A percentile compares a stretch with the other conserved stretches of the same genome.
These are phyloP conservation scores for Helicostylum pulchrum DNA, from an alignment of 192 early-diverging fungal genomes.

Conservation along the genomic window DNA sequence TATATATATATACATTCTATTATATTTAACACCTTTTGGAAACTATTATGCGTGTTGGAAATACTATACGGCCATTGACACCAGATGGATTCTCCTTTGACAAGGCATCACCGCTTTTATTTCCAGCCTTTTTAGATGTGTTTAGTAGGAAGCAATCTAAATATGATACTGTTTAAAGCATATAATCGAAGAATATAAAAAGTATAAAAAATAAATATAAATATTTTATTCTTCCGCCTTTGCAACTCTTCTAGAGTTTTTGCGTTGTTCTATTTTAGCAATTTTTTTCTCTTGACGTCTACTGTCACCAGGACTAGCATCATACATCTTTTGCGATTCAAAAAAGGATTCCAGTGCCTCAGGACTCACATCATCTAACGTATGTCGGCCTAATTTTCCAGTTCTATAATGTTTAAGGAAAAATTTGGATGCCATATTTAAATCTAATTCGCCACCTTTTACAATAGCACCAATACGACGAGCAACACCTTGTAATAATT, in stretches of 20 bases:
- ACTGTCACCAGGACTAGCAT: constrained; percentile 19
- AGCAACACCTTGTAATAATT: constrained; percentile 64
- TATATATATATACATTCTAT: too few species aligned
- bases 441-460: constrained; percentile 63
- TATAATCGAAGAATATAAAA: too few species aligned
- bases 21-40: too few species aligned
- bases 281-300: constrained; percentile 48
- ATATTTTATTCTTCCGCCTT: not conserved
- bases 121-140: too few species aligned
- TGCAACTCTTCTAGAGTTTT: constrained; percentile 12
- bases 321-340: constrained; percentile 21
- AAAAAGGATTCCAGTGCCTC: constrained; percentile 52
- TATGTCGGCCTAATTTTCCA: constrained; percentile 76
- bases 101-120: too few species aligned
- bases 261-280: constrained; percentile 45
- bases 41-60: too few species aligned
- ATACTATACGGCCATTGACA: too few species aligned
- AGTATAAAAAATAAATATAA: too few species aligned
- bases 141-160: too few species aligned
- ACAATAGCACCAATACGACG: constrained; percentile 63
- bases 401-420: constrained; percentile 79
- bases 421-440: constrained; percentile 62
- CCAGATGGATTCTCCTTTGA: too few species aligned
- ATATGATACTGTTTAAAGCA: too few species aligned
- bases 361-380: constrained; percentile 74